A percentile compares a stretch with the other conserved stretches of the same genome.
These are phyloP conservation scores for Russula dissimulans DNA, from an alignment of 768 basidiomycete species.

Conservation along the genomic window DNA sequence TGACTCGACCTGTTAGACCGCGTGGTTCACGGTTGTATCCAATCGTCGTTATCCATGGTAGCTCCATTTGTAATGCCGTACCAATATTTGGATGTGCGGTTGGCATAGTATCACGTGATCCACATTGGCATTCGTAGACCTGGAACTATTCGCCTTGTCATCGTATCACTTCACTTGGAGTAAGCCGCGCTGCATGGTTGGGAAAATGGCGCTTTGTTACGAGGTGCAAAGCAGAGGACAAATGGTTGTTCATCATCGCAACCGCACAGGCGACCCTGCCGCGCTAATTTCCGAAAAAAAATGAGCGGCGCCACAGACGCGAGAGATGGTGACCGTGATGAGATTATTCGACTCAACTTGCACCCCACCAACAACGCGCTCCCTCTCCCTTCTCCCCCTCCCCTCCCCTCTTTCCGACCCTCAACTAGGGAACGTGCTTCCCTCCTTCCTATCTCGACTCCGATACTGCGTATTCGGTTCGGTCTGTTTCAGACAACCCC, in stretches of 20 bases:
- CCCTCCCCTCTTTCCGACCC: background rate
- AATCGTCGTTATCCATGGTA: too few species aligned
- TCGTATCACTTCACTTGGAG: too few species aligned
- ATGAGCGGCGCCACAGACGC: slow-evolving; percentile 7
- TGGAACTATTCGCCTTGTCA: too few species aligned
- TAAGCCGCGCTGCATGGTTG: too few species aligned
- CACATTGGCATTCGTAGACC: too few species aligned
- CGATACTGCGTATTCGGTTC: slow-evolving; percentile 12
- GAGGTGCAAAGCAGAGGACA: background rate
- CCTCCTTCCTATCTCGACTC: background rate
- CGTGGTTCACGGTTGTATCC: too few species aligned
- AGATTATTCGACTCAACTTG: background rate
- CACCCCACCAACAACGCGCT: slow-evolving; percentile 6
- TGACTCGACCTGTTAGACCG: too few species aligned
- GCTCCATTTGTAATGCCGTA: too few species aligned
- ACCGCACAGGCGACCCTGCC: too few species aligned
- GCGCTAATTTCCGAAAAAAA: slow-evolving; percentile 6
- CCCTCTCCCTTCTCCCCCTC: background rate
- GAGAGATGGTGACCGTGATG: slow-evolving; percentile 8
- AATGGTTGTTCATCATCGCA: too few species aligned
- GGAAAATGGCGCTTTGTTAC: background rate
- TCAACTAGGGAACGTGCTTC: background rate
- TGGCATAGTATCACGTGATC: background rate
- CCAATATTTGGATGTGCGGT: too few species aligned
- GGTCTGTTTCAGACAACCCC: background rate